Conservation (phyloP, 2,329 filamentous ascomycete species). For the Clonostachys rhizophaga region DNA sequence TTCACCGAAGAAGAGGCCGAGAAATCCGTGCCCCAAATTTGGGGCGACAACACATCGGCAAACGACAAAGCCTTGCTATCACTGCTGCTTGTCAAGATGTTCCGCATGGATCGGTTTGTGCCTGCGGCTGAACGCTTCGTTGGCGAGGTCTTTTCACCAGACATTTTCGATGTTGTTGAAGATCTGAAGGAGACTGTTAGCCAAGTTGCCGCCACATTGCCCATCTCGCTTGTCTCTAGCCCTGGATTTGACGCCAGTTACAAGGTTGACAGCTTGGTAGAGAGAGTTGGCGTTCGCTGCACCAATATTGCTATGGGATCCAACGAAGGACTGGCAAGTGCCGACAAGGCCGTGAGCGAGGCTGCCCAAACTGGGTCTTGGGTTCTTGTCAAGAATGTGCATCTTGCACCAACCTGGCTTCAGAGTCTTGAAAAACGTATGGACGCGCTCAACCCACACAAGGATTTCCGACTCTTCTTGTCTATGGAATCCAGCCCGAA, state of each 20-base stretch:
- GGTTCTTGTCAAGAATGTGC: conserved; percentile 99
- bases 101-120: conserved; percentile 92
- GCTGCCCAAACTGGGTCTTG: conserved; percentile 89
- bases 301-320: conserved; percentile 99
- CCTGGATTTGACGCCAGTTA: conserved; percentile 98
- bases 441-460: conserved; percentile 89
- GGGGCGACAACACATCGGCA: conserved; percentile 57
- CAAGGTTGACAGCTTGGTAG: conserved; percentile 94
- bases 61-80: conserved; percentile 76
- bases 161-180: conserved; percentile 77
- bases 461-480: conserved; percentile 89
- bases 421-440: conserved; percentile 97
- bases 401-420: conserved; percentile 91
- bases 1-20: conserved; percentile 83
- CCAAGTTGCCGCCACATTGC: conserved; percentile 77
- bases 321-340: conserved; percentile 85
- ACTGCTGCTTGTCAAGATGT: conserved; percentile 88
- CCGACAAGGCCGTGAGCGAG: conserved; percentile 91
- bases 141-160: conserved; percentile 74
- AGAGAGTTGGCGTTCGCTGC: conserved; percentile 75
- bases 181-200: conserved; percentile 82
- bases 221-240: conserved; percentile 88
- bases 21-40: conserved; percentile 72
- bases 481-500: conserved; percentile 97
- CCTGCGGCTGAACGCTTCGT: conserved; percentile 92